Conservation (phyloP, 2,329 filamentous ascomycete genomes). For the Microdochium nivale region DNA sequence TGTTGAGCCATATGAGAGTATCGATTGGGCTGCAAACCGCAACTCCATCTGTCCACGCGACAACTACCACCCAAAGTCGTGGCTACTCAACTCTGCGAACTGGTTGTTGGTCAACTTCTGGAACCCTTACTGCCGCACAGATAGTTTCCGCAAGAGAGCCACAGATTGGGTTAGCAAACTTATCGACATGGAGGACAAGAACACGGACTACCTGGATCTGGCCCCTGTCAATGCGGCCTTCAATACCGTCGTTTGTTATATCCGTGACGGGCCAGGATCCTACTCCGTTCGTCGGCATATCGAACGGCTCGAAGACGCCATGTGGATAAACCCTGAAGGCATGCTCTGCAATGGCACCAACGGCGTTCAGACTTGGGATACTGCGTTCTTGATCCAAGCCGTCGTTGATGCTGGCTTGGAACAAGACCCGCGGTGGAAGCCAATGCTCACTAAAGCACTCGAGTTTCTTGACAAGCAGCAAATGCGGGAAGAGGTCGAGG, state of each 20-base stretch:
- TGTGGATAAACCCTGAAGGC: slow-evolving; percentile 89
- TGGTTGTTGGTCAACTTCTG: slow-evolving; percentile 73
- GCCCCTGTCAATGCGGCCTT: slow-evolving; percentile 86
- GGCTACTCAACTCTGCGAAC: slow-evolving; percentile 71
- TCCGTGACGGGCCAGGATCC: slow-evolving; percentile 71
- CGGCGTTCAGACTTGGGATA: slow-evolving; percentile 97
- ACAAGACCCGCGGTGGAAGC: slow-evolving; percentile 66
- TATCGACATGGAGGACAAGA: slow-evolving; percentile 84
- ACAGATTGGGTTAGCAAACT: slow-evolving; percentile 77
- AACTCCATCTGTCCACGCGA: slow-evolving; percentile 74
- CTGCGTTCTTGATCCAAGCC: slow-evolving; percentile 79
- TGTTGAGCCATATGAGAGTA: slow-evolving; percentile 65
- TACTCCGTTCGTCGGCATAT: slow-evolving; percentile 66
- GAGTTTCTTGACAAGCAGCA: slow-evolving; percentile 86
- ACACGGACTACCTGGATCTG: slow-evolving; percentile 78
- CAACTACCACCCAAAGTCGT: slow-evolving; percentile 90
- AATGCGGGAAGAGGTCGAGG: slow-evolving; percentile 71
- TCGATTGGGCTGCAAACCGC: slow-evolving; percentile 69
- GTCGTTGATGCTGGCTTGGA: slow-evolving; percentile 71
- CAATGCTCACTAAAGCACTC: slow-evolving; percentile 76
- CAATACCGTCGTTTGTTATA: slow-evolving; percentile 82
- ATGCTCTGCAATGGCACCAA: slow-evolving; percentile 96
- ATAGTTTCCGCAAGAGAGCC: slow-evolving; percentile 57
- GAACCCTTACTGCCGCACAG: slow-evolving; percentile 65
- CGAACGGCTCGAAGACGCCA: slow-evolving; percentile 73